A percentile compares a stretch with the other conserved stretches of the same genome.
phyloP scores from a whole-genome alignment of 805 yeast species.

The Ogataea allantospora region DNA sequence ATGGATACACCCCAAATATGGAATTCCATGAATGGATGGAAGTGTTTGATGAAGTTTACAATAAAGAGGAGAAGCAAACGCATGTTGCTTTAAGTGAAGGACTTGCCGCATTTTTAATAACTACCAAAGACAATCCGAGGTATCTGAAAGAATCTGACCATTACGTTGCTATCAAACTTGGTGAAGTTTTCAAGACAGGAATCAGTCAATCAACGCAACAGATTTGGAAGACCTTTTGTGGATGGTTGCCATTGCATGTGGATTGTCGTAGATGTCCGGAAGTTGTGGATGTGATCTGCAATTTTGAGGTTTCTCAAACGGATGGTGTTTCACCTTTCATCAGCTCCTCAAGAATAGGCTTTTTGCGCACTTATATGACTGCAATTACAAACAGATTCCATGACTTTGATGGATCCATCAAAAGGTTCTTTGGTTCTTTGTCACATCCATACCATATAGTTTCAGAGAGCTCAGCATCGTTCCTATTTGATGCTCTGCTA shows the following conservation, averaged over 20 bases:
- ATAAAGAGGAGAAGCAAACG: slow-evolving; percentile 65
- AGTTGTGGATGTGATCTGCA: slow-evolving; percentile 43
- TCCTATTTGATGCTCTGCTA: slow-evolving; percentile 42
- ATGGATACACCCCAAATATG: slow-evolving; percentile 42
- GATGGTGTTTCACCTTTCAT: slow-evolving; percentile 59
- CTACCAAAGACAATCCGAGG: slow-evolving; percentile 39
- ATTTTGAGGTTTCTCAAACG: slow-evolving; percentile 45
- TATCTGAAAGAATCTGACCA: slow-evolving; percentile 41
- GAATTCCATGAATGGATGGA: slow-evolving; percentile 51
- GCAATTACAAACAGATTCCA: slow-evolving; percentile 41
- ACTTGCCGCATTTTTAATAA: slow-evolving; percentile 58
- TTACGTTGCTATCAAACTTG: slow-evolving; percentile 45
- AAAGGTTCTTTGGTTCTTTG: slow-evolving; percentile 46
- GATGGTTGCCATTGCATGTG: slow-evolving; percentile 68
- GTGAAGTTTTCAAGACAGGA: slow-evolving; percentile 48
- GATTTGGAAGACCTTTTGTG: slow-evolving; percentile 73
- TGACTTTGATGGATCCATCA: slow-evolving; percentile 42
- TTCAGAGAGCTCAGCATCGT: slow-evolving; percentile 62
- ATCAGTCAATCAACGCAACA: slow-evolving; percentile 70
- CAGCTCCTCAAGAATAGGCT: slow-evolving; percentile 58
- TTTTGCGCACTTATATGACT: slow-evolving; percentile 44
- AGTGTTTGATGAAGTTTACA: slow-evolving; percentile 49
- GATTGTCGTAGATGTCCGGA: slow-evolving; percentile 67
- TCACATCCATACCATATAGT: slow-evolving; percentile 73
- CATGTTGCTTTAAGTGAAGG: slow-evolving; percentile 77